Conservation (phyloP, 305 asterid genomes). For the Rubia tinctorum region DNA sequence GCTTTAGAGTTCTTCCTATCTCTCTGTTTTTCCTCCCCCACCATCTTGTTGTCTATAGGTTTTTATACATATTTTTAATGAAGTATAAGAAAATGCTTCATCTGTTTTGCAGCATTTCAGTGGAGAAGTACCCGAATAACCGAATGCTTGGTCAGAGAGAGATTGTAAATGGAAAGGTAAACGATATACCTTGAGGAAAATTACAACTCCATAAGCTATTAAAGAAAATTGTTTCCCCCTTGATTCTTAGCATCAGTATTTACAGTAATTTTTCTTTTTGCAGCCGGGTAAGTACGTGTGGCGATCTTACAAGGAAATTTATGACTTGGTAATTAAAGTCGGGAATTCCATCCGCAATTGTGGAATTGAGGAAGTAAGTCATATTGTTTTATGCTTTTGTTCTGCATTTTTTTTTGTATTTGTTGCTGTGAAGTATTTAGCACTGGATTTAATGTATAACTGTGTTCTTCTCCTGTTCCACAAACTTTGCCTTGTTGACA, state of each 20-base stretch:
- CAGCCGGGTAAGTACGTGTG: conserved; percentile 70
- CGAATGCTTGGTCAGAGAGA: conserved; percentile 83
- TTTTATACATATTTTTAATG: not conserved
- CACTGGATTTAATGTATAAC: not conserved
- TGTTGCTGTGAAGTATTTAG: not conserved
- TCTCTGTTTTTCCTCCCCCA: not conserved
- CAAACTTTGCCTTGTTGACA: not conserved
- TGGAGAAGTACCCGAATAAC: conserved; percentile 46
- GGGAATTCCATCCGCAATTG: conserved; percentile 58
- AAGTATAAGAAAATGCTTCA: not conserved
- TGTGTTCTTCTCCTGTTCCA: not conserved
- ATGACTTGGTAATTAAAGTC: conserved; percentile 50
- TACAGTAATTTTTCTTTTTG: conserved; percentile 2
- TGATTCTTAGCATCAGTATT: not conserved
- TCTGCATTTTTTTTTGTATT: not conserved
- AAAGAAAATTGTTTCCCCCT: not conserved
- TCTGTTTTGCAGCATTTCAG: conserved; percentile 48
- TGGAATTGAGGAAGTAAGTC: conserved; percentile 51
- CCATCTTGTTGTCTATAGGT: not conserved
- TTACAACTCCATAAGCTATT: not conserved
- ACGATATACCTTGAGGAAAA: not conserved
- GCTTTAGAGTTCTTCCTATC: not conserved
- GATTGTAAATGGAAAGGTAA: conserved; percentile 55
- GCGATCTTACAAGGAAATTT: conserved; percentile 61
- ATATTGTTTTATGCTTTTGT: not conserved